Conservation (phyloP, 257 asterid species). For the Ilex aquifolium region DNA sequence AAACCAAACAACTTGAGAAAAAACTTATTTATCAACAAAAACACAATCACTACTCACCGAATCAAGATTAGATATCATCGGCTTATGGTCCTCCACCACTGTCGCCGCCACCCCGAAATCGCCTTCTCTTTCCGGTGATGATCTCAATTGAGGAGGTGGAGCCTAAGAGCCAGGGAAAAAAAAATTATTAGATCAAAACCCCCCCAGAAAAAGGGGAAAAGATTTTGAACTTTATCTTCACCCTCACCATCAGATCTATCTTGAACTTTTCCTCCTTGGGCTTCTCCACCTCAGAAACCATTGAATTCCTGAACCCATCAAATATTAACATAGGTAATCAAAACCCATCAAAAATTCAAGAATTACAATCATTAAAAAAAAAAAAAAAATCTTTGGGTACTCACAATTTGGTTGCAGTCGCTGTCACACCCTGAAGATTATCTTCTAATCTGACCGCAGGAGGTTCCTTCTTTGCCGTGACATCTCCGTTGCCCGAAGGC, state of each 20-base stretch:
- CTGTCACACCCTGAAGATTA: slow-evolving; percentile 34
- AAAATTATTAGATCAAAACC: slow-evolving; percentile 3
- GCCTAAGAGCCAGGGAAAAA: slow-evolving; percentile 41
- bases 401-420: slow-evolving; percentile 50
- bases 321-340: slow-evolving; percentile 4
- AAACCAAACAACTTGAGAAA: neutral
- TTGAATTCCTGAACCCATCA: slow-evolving; percentile 33
- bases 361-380: neutral
- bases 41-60: slow-evolving; percentile 29
- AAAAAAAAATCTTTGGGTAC: slow-evolving; percentile 20
- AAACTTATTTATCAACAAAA: neutral
- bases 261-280: slow-evolving; percentile 68
- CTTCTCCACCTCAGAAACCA: slow-evolving; percentile 30
- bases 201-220: neutral
- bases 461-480: slow-evolving; percentile 52
- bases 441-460: slow-evolving; percentile 31
- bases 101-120: slow-evolving; percentile 27
- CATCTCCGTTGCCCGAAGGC: slow-evolving; percentile 32
- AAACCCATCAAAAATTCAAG: slow-evolving; percentile 2
- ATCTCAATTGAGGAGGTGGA: slow-evolving; percentile 69
- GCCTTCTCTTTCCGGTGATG: slow-evolving; percentile 52
- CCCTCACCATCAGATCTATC: slow-evolving; percentile 94
- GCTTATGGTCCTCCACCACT: slow-evolving; percentile 37
- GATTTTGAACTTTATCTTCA: neutral
- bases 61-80: slow-evolving; percentile 24